Evolutionary conservation across 306 rosid genomes (phyloP), one percentile per base, ranked within the genome.

Genomic region (Trifolium subterraneum): DNA sequence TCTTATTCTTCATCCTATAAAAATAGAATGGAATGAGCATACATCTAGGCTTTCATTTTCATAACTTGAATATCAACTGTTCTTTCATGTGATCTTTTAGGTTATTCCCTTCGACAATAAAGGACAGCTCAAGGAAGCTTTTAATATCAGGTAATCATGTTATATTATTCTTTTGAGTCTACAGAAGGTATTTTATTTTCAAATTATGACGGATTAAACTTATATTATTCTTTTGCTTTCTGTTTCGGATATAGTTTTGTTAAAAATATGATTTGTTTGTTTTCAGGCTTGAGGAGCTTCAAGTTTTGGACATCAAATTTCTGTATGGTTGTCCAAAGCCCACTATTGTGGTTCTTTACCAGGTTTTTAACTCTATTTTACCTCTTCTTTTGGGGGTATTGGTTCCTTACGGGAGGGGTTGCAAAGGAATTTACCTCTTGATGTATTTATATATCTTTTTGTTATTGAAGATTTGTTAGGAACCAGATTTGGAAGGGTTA

Each of bases 281-380:
- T 85, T 88, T 86, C 93, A 94, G 99, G 92, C 99, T 94, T 23
- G 99, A 94, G 86, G 99, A 94, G 82, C 99, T 92, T 71, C 99
- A 92, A 82, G 99, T 94, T 78, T 84, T 94, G 89, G 99, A 94
- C 78, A 94, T 92, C 81, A 87, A 94, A 83, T 94, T 94, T 80
- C 96, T 94, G 7, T 94, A 80, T 83, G 99, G 99, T 63, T 94
- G 99, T 86, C 84, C 93, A 61, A 94, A 90, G 75, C 97, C 99
- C 36, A 94, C 99, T 1, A 92, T 94, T 80, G 99, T 92, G 78
- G 99, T 94, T 83, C 99, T 94, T 54, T 94, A 94, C 81, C 97
- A 94, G 99, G 99, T 92, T 44, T 62, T 18, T 45, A 3, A 11
- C 13, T 81, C 4, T 73, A 41, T 67, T 59, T 41, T 47, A 12